A percentile compares a stretch with the other conserved stretches of the same genome.
Evolutionary conservation across 257 asterid species (phyloP).

Genomic region (Cordia subcordata): DNA sequence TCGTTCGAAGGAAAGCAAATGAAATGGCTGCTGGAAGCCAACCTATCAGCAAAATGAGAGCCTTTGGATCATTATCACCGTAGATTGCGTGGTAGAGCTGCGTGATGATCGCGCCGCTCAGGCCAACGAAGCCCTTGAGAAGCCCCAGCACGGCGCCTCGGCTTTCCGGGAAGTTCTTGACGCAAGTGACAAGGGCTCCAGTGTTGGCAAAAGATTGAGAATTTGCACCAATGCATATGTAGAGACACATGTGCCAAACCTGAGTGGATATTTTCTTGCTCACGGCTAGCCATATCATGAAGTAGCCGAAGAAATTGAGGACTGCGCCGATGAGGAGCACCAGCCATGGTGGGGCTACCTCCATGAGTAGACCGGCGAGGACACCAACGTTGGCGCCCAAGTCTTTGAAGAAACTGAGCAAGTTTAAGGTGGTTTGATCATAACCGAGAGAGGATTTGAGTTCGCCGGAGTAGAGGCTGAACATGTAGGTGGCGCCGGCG

Average conservation of each 20-base stretch:
- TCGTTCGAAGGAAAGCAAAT: slow-evolving; percentile 23
- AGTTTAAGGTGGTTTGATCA: slow-evolving; percentile 18
- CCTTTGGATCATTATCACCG: slow-evolving; percentile 4
- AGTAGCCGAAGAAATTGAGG: slow-evolving; percentile 21
- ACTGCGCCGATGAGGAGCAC: slow-evolving; percentile 13
- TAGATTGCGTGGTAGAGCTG: slow-evolving; percentile 15
- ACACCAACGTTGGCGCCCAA: slow-evolving; percentile 21
- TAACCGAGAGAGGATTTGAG: slow-evolving; percentile 14
- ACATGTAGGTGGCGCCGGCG: slow-evolving; percentile 21
- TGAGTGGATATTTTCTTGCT: slow-evolving; percentile 1
- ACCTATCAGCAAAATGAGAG: slow-evolving; percentile 23
- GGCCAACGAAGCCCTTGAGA: slow-evolving; percentile 20
- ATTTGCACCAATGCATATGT: slow-evolving; percentile 21
- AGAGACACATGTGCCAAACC: slow-evolving; percentile 20
- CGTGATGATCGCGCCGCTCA: slow-evolving; percentile 20
- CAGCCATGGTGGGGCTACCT: slow-evolving; percentile 19
- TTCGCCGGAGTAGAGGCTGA: slow-evolving; percentile 16
- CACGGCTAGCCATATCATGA: slow-evolving; percentile 24
- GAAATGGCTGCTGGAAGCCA: slow-evolving; percentile 37
- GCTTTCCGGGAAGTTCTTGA: slow-evolving; percentile 21
- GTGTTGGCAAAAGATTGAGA: slow-evolving; percentile 21
- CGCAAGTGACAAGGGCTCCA: slow-evolving; percentile 15
- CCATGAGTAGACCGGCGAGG: slow-evolving; percentile 19
- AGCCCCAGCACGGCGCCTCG: slow-evolving; percentile 21
- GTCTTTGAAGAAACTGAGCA: slow-evolving; percentile 22